These are phyloP conservation scores for Grosmannia penicillata DNA, from an alignment of 2,329 filamentous ascomycete genomes.

Conservation along the genomic window DNA sequence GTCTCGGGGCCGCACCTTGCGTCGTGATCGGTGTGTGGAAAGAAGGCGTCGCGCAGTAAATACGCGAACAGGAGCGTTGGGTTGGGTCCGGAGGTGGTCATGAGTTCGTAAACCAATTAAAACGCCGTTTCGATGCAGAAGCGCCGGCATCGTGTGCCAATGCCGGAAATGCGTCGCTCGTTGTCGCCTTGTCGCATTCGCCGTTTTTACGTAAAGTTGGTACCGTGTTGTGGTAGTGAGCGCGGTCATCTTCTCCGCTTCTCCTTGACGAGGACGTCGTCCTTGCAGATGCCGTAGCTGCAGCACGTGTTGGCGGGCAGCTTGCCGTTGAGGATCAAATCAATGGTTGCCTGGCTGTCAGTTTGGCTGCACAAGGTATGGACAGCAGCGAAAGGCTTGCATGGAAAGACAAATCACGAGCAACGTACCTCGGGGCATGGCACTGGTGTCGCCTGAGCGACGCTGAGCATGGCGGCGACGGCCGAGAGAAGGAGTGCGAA, in stretches of 20 bases:
- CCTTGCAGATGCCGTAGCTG: constrained; percentile 36
- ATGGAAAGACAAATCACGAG: no score
- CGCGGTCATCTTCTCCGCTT: not conserved
- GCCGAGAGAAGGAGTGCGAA: not conserved
- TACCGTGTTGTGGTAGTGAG: not conserved
- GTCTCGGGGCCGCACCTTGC: no score
- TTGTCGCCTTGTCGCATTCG: no score
- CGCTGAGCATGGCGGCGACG: constrained; percentile 10
- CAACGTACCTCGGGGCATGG: constrained; percentile 23
- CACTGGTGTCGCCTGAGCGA: constrained; percentile 20
- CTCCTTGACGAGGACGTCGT: constrained; percentile 27
- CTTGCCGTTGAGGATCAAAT: constrained; percentile 31
- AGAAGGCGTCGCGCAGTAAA: no score
- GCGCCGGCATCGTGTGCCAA: no score
- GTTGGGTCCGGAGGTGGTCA: no score
- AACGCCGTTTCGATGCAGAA: no score
- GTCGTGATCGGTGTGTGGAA: no score
- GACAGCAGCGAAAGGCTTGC: no score
- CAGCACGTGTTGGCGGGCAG: constrained; percentile 35
- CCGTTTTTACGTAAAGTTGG: no score
- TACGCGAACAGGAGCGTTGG: no score
- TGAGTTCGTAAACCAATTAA: no score
- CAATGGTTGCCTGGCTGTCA: constrained; percentile 15
- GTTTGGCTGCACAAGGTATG: not conserved
- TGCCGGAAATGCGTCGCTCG: not conserved